phyloP scores from a whole-genome alignment of 805 yeast genomes.

The Suhomyces canberraensis region DNA sequence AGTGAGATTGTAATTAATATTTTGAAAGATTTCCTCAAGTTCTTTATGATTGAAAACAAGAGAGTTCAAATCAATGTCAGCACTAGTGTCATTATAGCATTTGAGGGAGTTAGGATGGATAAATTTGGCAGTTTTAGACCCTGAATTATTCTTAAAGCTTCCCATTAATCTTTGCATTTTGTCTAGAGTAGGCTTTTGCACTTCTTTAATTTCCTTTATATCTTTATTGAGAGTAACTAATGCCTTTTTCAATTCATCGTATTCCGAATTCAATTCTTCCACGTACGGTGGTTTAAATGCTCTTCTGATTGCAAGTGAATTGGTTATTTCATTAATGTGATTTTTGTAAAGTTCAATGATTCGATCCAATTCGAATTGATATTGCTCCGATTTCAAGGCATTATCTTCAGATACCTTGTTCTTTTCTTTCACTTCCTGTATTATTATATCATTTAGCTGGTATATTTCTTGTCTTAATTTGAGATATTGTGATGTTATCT shows the following conservation, averaged over 20 bases:
- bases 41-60: slow-evolving; percentile 20
- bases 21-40: slow-evolving; percentile 17
- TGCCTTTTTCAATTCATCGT: slow-evolving; percentile 15
- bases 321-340: slow-evolving; percentile 22
- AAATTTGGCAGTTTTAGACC: slow-evolving; percentile 2
- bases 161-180: slow-evolving; percentile 26
- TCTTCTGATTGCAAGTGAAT: slow-evolving; percentile 14
- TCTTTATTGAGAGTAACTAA: slow-evolving; percentile 15
- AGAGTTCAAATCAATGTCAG: slow-evolving; percentile 11
- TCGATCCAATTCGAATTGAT: slow-evolving; percentile 29
- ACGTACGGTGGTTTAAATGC: slow-evolving; percentile 13
- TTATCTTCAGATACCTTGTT: slow-evolving; percentile 11
- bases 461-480: slow-evolving; percentile 31
- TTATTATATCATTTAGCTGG: slow-evolving; percentile 12
- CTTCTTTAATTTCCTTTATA: slow-evolving; percentile 23
- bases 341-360: slow-evolving; percentile 21
- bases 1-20: slow-evolving; percentile 11
- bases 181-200: slow-evolving; percentile 35
- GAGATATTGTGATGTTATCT: slow-evolving; percentile 29
- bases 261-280: slow-evolving; percentile 19
- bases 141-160: slow-evolving; percentile 13
- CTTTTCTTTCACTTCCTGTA: slow-evolving; percentile 9
- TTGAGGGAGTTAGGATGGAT: slow-evolving; percentile 3
- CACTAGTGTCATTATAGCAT: not conserved
- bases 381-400: slow-evolving; percentile 16